A percentile compares a stretch with the other conserved stretches of the same genome.
These are phyloP conservation scores for Mycosarcoma maydis DNA, from an alignment of 1,284 basidiomycete genomes.

Conservation along the genomic window DNA sequence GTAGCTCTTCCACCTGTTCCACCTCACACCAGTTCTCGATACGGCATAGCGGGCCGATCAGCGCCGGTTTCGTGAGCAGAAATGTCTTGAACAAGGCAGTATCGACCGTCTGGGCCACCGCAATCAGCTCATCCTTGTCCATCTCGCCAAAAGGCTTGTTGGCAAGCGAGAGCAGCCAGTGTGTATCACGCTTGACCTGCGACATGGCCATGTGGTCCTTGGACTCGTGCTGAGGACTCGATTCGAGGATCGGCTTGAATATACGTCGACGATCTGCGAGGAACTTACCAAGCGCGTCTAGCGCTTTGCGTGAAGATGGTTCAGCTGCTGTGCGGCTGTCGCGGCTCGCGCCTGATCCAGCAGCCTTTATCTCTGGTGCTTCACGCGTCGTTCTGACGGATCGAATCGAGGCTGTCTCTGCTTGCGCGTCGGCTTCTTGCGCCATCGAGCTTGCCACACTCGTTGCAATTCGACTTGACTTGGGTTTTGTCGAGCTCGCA, in stretches of 20 bases:
- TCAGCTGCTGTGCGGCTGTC: conserved; percentile 23
- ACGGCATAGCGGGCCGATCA: conserved; percentile 88
- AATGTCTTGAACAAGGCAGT: conserved; percentile 96
- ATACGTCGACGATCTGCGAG: conserved; percentile 64
- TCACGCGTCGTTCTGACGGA: conserved; percentile 31
- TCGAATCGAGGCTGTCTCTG: conserved; percentile 40
- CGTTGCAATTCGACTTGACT: conserved; percentile 16
- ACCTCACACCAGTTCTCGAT: conserved; percentile 98
- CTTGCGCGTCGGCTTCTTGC: conserved; percentile 17
- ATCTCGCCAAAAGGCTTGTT: conserved; percentile 50
- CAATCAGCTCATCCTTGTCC: conserved; percentile 52
- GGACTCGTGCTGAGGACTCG: conserved; percentile 31
- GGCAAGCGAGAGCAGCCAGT: conserved; percentile 53
- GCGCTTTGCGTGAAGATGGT: conserved; percentile 32
- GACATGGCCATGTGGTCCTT: conserved; percentile 51
- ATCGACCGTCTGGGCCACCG: conserved; percentile 89
- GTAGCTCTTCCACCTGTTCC: conserved; percentile 87
- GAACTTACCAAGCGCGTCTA: conserved; percentile 63
- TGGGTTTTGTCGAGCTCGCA: conserved; percentile 19
- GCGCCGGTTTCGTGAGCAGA: conserved; percentile 80
- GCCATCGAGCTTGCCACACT: conserved; percentile 2
- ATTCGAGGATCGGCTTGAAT: conserved; percentile 58
- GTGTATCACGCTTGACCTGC: conserved; percentile 50
- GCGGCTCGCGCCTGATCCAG: conserved; percentile 22
- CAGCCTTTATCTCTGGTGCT: conserved; percentile 34